phyloP scores from a whole-genome alignment of 768 basidiomycete genomes.

The Lactifluus subvellereus region DNA sequence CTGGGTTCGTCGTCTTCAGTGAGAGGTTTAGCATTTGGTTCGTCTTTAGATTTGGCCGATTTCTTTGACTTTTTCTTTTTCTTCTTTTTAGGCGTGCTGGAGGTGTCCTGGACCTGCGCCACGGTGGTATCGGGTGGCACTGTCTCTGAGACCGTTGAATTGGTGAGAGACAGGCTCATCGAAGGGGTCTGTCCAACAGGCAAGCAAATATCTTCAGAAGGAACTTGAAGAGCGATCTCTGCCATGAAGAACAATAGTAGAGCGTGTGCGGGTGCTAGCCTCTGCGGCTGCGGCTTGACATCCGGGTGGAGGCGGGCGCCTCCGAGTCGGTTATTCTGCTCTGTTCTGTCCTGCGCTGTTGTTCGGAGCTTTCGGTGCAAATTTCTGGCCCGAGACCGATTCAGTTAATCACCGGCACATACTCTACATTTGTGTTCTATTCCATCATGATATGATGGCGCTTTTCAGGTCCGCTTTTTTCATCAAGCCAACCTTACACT shows the following conservation, averaged over 20 bases:
- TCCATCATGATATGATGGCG: too few species aligned
- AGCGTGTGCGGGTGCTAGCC: not conserved
- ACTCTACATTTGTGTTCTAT: not conserved
- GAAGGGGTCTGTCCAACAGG: not conserved
- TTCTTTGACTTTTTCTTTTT: constrained; percentile 64
- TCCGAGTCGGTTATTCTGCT: too few species aligned
- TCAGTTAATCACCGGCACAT: too few species aligned
- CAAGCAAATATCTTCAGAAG: not conserved
- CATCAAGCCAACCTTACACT: not conserved
- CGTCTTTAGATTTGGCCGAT: constrained; percentile 57
- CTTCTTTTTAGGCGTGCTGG: constrained; percentile 53
- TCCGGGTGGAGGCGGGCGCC: not conserved
- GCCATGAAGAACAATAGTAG: not conserved
- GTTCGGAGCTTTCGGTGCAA: not conserved
- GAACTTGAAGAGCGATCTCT: not conserved
- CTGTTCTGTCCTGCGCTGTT: too few species aligned
- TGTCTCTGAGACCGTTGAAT: constrained; percentile 23
- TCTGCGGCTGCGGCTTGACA: not conserved
- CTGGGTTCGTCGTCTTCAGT: constrained; percentile 41
- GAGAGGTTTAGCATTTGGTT: constrained; percentile 36
- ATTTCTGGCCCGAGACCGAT: not conserved
- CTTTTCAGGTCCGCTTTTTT: not conserved
- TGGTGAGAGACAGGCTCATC: not conserved
- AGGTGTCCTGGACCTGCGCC: constrained; percentile 26
- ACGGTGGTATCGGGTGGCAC: constrained; percentile 25